Base-by-base conservation (phyloP, 2,329 filamentous ascomycete genomes). In the Paecilomyces variotii region DNA sequence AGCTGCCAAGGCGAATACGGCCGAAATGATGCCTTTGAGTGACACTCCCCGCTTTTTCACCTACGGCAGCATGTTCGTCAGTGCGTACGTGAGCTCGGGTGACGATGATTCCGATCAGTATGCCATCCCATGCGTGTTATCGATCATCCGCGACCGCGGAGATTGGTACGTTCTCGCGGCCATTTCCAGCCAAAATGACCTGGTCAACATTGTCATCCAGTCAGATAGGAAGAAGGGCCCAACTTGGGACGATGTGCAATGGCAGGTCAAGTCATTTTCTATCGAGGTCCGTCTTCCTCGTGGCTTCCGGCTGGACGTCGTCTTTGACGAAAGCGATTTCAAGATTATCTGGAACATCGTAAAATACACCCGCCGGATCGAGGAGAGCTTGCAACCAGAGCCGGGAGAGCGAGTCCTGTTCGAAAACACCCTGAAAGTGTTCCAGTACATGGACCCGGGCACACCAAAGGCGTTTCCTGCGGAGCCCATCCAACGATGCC, bases 221-320 rank as follows among this genome's bases (percentile, higher is more conserved):
- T 79, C 82, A 27, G 86, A 86, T 67, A 86, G 86, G 65, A 85
- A 83, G 63, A 76, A 79, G 5, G 89, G 89, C 0, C 84, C 89
- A 1, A 87, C 84, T 0, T 96, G 91, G 91, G 84, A 90, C 5
- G 88, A 94, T 69, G 83, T 96, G 4, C 82, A 84, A 50, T 96
- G 91, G 91, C 87, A 87, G 59, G 81, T 86, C 19, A 86, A 88
- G 54, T 80, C 81, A 5, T 82, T 80, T 60, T 81, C 83, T 0
- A 80, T 96, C 58, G 84, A 86, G 24, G 72, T 96, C 39, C 84
- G 83, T 60, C 76, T 96, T 19, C 88, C 89, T 0, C 85, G 90
- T 63, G 89, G 89, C 0, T 93, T 94, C 67, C 77, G 87, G 59
- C 75, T 96, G 50, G 83, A 83, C 24, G 76, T 94, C 19, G 85